Conservation (phyloP, 176 grass and related monocot genomes). For the Zoysia pacifica region DNA sequence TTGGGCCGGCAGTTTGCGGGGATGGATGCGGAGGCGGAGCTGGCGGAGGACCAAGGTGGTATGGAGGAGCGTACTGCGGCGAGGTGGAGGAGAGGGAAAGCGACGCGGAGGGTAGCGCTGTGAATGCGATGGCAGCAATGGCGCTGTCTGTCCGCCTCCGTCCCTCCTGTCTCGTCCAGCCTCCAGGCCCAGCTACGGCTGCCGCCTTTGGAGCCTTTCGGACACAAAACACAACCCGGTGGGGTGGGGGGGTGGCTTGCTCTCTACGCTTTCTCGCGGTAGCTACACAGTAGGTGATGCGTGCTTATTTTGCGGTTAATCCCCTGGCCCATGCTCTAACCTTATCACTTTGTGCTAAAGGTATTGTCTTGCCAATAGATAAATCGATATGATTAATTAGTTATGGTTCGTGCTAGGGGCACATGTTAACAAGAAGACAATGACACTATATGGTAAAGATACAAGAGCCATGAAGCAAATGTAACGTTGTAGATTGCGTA, state of each 20-base stretch:
- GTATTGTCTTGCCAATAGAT: background rate
- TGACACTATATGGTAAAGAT: too few relatives aligned
- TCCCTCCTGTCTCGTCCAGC: background rate
- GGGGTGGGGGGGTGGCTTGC: slow-evolving; percentile 22
- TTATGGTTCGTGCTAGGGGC: background rate
- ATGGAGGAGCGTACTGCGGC: slow-evolving; percentile 12
- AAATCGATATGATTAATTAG: background rate
- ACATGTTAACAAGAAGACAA: too few relatives aligned
- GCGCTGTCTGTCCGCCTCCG: slow-evolving; percentile 24
- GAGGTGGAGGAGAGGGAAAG: slow-evolving; percentile 21
- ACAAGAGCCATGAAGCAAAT: too few relatives aligned
- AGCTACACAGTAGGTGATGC: slow-evolving; percentile 14
- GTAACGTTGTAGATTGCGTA: too few relatives aligned
- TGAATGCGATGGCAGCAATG: slow-evolving; percentile 45
- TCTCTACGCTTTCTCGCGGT: slow-evolving; percentile 26
- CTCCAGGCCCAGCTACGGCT: slow-evolving; percentile 29
- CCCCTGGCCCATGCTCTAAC: slow-evolving; percentile 15
- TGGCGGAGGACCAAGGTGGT: background rate
- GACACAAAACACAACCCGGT: background rate
- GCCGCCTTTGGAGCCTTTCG: slow-evolving; percentile 34
- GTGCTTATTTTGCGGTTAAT: slow-evolving; percentile 9
- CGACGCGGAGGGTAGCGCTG: slow-evolving; percentile 35
- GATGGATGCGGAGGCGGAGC: slow-evolving; percentile 13
- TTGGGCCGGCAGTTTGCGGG: slow-evolving; percentile 11
- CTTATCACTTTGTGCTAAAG: background rate